Base-by-base conservation (phyloP, 176 grass and related monocot species). In the Eleusine indica region DNA sequence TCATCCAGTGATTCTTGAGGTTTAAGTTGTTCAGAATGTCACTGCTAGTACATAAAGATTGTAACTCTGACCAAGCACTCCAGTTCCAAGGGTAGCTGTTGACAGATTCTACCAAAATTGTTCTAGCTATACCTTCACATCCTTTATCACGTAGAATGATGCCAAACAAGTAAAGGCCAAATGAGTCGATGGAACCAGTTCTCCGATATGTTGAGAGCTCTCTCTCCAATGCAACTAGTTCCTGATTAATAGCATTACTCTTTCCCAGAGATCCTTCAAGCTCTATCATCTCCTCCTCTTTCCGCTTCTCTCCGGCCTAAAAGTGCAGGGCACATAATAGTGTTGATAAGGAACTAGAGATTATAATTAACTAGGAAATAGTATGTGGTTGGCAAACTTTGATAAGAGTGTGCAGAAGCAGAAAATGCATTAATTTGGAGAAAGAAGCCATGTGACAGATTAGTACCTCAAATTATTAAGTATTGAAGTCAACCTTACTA, bases 1-100 rank as follows among this genome's bases (percentile, higher is more conserved):
- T 99, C 93, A 99, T 96, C 97, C 97, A 99, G 71, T 96, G 93
- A 79, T 99, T 99, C 78, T 94, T 99, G 53, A 99, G 69, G 87
- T 89, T 92, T 83, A 99, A 87, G 49, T 88, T 94, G 75, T 90
- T 90, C 75, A 99, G 74, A 83, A 92, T 86, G 39, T 99, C 93
- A 73, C 86, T 86, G 17, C 83, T 94, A 74, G 91, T 96, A 74
- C 91, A 94, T 41, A 99, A 61, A 82, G 87, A 90, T 57, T 90
- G 91, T 65, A 99, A 79, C 80, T 99, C 97, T 79, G 82, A 92
- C 97, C 97, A 99, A 71, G 97, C 97, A 48, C 86, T 90, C 97
- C 97, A 99, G 84, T 99, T 99, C 97, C 97, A 99, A 44, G 93
- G 97, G 69, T 94, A 99, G 66, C 81, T 87, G 73, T 99, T 99